Evolutionary conservation across 495 filamentous ascomycete genomes (phyloP).

Genomic region (Neurospora sublineolata): DNA sequence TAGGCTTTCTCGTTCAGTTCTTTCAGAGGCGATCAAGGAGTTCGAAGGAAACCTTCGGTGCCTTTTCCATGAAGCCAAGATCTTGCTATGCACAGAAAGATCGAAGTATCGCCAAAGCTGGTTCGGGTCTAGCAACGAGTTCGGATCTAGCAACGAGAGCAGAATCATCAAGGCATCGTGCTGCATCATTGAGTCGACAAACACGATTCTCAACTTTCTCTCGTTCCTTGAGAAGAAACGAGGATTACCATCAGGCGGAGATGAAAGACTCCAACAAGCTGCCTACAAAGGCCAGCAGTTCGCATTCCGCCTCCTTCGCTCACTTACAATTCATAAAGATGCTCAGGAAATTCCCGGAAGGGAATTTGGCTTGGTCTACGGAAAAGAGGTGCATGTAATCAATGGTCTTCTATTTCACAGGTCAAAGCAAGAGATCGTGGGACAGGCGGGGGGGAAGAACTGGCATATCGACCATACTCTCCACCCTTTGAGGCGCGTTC

Average conservation of each 20-base stretch:
- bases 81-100: slow-evolving; percentile 3
- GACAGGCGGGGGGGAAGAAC: neutral
- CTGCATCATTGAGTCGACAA: slow-evolving; percentile 4
- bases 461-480: slow-evolving; percentile 3
- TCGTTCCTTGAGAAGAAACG: slow-evolving; percentile 1
- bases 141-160: neutral
- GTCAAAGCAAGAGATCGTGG: neutral
- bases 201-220: slow-evolving; percentile 6
- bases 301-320: neutral
- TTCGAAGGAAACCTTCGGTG: slow-evolving; percentile 5
- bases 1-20: neutral
- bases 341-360: slow-evolving; percentile 5
- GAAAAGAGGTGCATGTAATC: slow-evolving; percentile 3
- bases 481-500: slow-evolving; percentile 6
- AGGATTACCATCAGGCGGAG: slow-evolving; percentile 4
- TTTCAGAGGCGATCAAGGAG: slow-evolving; percentile 3
- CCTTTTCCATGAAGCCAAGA: slow-evolving; percentile 1
- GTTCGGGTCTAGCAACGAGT: neutral
- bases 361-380: slow-evolving; percentile 2
- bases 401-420: slow-evolving; percentile 2
- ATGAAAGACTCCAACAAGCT: slow-evolving; percentile 4
- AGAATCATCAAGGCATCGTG: slow-evolving; percentile 3
- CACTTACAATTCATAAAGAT: slow-evolving; percentile 2
- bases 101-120: neutral
- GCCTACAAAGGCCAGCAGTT: slow-evolving; percentile 3